Evolutionary conservation across 1,284 basidiomycete species (phyloP).

Genomic region (Clitocybe nebularis): DNA sequence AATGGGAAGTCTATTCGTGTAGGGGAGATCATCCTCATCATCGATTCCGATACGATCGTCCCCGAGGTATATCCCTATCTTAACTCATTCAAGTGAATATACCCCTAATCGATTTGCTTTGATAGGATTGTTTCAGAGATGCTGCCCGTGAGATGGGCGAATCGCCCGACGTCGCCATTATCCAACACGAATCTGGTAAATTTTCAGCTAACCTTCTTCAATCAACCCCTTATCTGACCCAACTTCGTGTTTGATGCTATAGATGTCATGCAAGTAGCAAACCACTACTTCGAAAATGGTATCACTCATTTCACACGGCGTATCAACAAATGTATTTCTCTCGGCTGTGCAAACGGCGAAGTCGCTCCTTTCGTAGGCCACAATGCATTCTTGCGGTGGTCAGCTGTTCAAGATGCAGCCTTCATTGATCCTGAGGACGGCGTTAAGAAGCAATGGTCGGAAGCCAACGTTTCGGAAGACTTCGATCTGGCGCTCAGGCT

Average conservation of each 20-base stretch:
- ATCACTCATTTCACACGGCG: slow-evolving; percentile 81
- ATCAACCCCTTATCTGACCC: slow-evolving; percentile 3
- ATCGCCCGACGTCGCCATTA: slow-evolving; percentile 76
- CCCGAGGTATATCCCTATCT: slow-evolving; percentile 46
- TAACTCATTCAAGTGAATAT: background rate
- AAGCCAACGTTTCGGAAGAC: slow-evolving; percentile 85
- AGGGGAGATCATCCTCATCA: slow-evolving; percentile 68
- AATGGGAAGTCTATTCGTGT: slow-evolving; percentile 61
- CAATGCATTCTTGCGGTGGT: slow-evolving; percentile 88
- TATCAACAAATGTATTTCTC: slow-evolving; percentile 75
- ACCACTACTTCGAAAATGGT: slow-evolving; percentile 86
- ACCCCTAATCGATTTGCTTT: background rate
- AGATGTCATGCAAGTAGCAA: slow-evolving; percentile 83
- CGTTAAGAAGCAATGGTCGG: slow-evolving; percentile 74
- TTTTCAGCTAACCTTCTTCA: slow-evolving; percentile 6
- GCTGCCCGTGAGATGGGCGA: slow-evolving; percentile 79
- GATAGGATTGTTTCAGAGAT: slow-evolving; percentile 76
- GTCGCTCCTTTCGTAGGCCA: slow-evolving; percentile 86
- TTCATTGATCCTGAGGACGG: slow-evolving; percentile 67
- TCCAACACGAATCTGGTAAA: slow-evolving; percentile 76
- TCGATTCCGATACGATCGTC: slow-evolving; percentile 83
- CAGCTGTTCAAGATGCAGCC: slow-evolving; percentile 76
- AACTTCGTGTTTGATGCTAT: too few relatives aligned
- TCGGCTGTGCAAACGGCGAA: slow-evolving; percentile 76
- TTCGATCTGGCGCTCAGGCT: slow-evolving; percentile 72